Evolutionary conservation across 2,329 filamentous ascomycete genomes (phyloP).

Genomic region (Pseudogymnoascus sp.): DNA sequence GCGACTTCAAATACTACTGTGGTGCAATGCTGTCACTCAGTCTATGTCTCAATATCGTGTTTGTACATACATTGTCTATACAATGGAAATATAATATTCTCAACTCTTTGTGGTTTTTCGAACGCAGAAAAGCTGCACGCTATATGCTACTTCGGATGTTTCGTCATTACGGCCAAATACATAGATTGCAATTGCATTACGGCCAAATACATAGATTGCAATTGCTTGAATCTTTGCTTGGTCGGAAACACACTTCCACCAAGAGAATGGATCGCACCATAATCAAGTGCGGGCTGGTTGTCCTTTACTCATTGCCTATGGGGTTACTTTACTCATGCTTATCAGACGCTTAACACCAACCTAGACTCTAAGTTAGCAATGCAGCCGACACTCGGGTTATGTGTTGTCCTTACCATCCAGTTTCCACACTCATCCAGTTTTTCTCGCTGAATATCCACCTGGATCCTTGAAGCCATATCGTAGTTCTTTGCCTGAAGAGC

Average conservation of each 20-base stretch:
- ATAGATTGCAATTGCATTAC: not conserved
- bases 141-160: not conserved
- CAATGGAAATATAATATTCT: slow-evolving; percentile 5
- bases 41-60: not conserved
- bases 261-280: not conserved
- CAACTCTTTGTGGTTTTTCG: not conserved
- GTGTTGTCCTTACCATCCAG: slow-evolving; percentile 65
- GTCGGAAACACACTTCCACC: not conserved
- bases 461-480: slow-evolving; percentile 57
- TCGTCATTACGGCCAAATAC: not conserved
- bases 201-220: not conserved
- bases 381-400: not conserved
- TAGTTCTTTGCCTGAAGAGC: slow-evolving; percentile 65
- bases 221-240: not conserved
- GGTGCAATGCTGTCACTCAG: not conserved
- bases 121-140: not conserved
- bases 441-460: slow-evolving; percentile 68
- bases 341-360: slow-evolving; percentile 70
- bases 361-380: slow-evolving; percentile 41
- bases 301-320: slow-evolving; percentile 26
- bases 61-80: not conserved
- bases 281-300: not conserved
- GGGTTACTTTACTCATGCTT: slow-evolving; percentile 71
- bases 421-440: slow-evolving; percentile 75
- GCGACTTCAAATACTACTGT: not conserved